Conservation (phyloP, 306 rosid species). For the Delonix regia region DNA sequence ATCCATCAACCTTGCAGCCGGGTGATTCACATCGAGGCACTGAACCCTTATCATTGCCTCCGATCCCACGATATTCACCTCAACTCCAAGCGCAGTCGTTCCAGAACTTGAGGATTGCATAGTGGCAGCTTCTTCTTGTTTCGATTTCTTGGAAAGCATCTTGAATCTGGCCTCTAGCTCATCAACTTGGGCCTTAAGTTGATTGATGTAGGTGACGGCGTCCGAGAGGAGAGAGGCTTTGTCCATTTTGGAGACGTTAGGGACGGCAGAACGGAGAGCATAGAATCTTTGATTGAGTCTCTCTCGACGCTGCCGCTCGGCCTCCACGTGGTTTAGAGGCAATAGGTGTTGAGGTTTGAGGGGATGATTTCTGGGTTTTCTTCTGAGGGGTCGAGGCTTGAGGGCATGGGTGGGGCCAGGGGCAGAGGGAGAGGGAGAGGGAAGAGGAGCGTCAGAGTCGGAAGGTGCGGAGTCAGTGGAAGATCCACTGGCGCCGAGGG, state of each 20-base stretch:
- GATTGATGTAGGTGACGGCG: constrained; percentile 57
- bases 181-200: constrained; percentile 49
- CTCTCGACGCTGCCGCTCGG: constrained; percentile 64
- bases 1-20: constrained; percentile 59
- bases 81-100: constrained; percentile 35
- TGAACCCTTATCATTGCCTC: constrained; percentile 68
- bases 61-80: constrained; percentile 54
- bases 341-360: background rate
- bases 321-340: constrained; percentile 61
- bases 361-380: constrained; percentile 27
- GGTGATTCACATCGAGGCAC: constrained; percentile 51
- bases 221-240: constrained; percentile 68
- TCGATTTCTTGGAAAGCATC: background rate
- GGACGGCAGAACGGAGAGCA: constrained; percentile 67
- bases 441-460: constrained; percentile 23
- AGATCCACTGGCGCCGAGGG: no score
- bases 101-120: background rate
- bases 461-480: constrained; percentile 8
- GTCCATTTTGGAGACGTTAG: constrained; percentile 77
- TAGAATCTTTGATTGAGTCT: constrained; percentile 66
- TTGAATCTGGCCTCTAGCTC: constrained; percentile 8
- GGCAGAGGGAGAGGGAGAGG: background rate
- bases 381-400: background rate
- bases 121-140: background rate
- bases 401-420: background rate